Evolutionary conservation across 805 yeast species (phyloP).

Genomic region (Kuraishia hungarica): DNA sequence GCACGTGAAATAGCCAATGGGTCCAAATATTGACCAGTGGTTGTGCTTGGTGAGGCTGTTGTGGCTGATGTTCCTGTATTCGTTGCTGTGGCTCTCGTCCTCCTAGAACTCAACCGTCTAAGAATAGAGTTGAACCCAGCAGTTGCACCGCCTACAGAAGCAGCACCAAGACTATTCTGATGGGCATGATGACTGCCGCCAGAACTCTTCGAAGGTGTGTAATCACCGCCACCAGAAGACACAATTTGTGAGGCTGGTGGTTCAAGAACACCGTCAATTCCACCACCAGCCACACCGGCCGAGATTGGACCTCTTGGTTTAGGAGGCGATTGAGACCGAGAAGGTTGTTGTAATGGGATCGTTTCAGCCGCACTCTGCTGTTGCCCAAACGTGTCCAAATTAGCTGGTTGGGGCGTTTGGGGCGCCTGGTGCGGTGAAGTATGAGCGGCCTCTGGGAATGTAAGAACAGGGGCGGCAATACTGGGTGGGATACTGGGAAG

Average conservation of each 20-base stretch:
- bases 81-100: neutral
- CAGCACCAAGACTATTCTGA: neutral
- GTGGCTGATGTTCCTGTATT: neutral
- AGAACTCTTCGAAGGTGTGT: too few relatives aligned
- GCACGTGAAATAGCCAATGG: neutral
- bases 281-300: neutral
- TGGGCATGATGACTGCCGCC: neutral
- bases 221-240: too few relatives aligned
- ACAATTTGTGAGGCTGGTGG: neutral
- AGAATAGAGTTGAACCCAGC: neutral
- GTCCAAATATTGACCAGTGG: neutral
- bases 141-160: too few relatives aligned
- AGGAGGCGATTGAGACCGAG: conserved; percentile 6
- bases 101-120: neutral
- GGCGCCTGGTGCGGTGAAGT: conserved; percentile 24
- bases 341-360: conserved; percentile 5
- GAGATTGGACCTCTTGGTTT: neutral
- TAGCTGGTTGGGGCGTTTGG: conserved; percentile 9
- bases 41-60: neutral
- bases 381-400: neutral
- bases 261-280: neutral
- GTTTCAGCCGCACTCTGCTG: neutral
- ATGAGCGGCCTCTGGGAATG: conserved; percentile 34
- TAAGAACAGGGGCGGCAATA: conserved; percentile 15
- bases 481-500: conserved; percentile 8